Conservation (phyloP, 306 rosid species). For the Herpetospermum pedunculosum region DNA sequence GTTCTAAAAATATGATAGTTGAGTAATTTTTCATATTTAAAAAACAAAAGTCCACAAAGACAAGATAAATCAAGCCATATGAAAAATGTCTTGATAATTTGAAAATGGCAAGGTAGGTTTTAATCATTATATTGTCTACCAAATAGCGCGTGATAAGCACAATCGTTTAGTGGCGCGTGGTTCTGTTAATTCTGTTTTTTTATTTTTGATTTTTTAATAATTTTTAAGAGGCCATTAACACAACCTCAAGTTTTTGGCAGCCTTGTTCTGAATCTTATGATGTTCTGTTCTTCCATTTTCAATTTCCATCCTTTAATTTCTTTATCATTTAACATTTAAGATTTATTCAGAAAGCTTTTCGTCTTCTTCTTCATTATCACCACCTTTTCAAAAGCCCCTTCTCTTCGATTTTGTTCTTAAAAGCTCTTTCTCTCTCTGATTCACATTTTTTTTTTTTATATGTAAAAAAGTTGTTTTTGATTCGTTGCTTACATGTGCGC, state of each 20-base stretch:
- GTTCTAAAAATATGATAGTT: too few relatives aligned
- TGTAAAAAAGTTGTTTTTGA: constrained; percentile 2
- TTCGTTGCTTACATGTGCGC: constrained; percentile 11
- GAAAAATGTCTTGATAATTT: not conserved
- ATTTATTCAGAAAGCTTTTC: not conserved
- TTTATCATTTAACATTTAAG: not conserved
- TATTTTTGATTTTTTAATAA: not conserved
- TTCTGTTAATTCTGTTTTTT: constrained; percentile 33
- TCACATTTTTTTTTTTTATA: not conserved
- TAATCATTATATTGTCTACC: too few relatives aligned
- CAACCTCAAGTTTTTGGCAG: constrained; percentile 16
- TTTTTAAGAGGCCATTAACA: constrained; percentile 8
- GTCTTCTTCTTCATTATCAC: constrained; percentile 1
- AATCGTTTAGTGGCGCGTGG: constrained; percentile 30
- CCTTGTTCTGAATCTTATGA: too few relatives aligned
- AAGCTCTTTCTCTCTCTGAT: not conserved
- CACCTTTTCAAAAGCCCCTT: not conserved
- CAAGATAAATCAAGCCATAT: not conserved
- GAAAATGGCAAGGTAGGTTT: not conserved
- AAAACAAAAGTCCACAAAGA: not conserved
- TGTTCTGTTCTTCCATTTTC: not conserved
- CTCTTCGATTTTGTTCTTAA: not conserved
- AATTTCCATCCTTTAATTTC: constrained; percentile 7
- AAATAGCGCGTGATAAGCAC: constrained; percentile 1
- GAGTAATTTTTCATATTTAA: not conserved